These are phyloP conservation scores for Neurospora africana DNA, from an alignment of 495 filamentous ascomycete species.

Conservation along the genomic window DNA sequence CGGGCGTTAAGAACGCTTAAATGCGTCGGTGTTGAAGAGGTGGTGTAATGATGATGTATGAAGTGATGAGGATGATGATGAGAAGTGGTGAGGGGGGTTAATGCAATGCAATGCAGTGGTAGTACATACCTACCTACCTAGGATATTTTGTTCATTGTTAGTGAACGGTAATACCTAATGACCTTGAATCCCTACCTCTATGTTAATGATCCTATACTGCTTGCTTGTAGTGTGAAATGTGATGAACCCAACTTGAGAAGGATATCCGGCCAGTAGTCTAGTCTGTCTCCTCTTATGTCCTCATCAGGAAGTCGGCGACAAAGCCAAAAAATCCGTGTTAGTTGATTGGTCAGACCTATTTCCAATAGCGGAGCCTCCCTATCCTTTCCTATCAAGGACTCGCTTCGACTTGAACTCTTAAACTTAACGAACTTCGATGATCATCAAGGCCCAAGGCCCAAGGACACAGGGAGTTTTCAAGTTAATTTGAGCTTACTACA, in stretches of 20 bases:
- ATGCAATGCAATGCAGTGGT: background rate
- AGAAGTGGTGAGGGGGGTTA: no score
- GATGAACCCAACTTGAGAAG: background rate
- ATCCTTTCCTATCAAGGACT: no score
- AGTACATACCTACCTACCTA: background rate
- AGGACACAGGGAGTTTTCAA: no score
- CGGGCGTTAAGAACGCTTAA: constrained; percentile 17
- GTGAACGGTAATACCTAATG: background rate
- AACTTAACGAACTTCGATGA: no score
- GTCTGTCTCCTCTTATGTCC: background rate
- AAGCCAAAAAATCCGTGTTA: no score
- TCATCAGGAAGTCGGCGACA: no score
- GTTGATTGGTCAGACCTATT: no score
- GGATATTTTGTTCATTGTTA: background rate
- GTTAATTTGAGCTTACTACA: no score
- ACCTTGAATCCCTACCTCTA: background rate
- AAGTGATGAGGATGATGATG: background rate
- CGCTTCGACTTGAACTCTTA: no score
- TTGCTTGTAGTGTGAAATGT: background rate
- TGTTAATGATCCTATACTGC: background rate
- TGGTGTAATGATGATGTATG: background rate
- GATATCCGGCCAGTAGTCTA: no score
- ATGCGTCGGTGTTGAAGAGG: background rate
- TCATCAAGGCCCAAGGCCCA: no score
- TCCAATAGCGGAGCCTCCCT: no score